Base-by-base conservation (phyloP, 805 yeast species). In the Starmera amethionina region DNA sequence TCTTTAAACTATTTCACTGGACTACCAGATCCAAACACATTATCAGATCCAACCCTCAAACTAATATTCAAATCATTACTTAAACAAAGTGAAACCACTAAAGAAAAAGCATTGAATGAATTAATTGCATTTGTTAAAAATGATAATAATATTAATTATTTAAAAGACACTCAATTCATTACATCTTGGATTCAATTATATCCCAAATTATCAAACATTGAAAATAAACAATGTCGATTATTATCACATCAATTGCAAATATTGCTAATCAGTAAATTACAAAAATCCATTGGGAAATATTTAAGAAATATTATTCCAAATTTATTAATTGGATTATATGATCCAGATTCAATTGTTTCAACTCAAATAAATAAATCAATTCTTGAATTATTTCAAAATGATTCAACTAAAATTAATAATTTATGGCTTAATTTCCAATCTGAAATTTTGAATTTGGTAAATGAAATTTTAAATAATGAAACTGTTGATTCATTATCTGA, bases 81-180 rank as follows among this genome's bases (percentile, higher is more conserved):
- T 56, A 89, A 88, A 59, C 75, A 82, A 53, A 95, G 88, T 52
- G 72, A 80, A 7, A 79, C 77, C n/a, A 90, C 97, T 0, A 83
- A 79, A 53, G 95, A 86, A 49, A 84, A 81, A 54, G 87, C 93
- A 1, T 63, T 87, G 22, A 55, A 48, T 6, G 94, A 83, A 34
- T 54, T 82, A 28, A 50, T 67, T 3, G 50, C 57, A 4, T 52
- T 60, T 28, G 45, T 73, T 3, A 55, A 51, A 5, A 37, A 48
- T 15, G 30, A 37, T 12, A 44, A 36, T 5, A 43, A 50, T 5
- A 43, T 46, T 1, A 50, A 57, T 2, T 52, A 52, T 14, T 38
- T 65, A 13, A 54, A 66, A n/a, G 79, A 80, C 45, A 83, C 79
- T 40, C 50, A 74, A 22, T 70, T 72, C 15, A 58, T 72, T n/a